Conservation (phyloP, 257 asterid genomes). For the Scutellaria barbata region DNA sequence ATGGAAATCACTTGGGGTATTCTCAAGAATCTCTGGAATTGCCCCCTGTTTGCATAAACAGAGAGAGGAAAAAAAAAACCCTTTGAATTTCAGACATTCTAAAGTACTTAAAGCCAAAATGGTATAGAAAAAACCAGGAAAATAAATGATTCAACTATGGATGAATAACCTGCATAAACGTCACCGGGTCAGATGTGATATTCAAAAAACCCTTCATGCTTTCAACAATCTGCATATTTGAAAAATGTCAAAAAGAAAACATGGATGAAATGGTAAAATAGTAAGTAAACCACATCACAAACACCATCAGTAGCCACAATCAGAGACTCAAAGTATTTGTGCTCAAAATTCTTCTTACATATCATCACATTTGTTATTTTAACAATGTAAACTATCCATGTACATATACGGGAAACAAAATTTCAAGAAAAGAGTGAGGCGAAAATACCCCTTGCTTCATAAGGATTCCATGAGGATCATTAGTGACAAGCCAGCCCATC, state of each 20-base stretch:
- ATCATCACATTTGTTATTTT: background rate
- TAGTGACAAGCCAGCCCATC: constrained; percentile 76
- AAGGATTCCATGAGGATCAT: constrained; percentile 71
- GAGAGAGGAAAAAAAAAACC: background rate
- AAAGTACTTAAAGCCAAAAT: background rate
- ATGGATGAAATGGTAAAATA: background rate
- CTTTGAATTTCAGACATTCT: background rate
- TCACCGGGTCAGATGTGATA: constrained; percentile 72
- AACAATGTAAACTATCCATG: background rate
- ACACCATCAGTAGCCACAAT: background rate
- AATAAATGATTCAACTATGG: background rate
- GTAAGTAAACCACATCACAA: constrained; percentile 1
- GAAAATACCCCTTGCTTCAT: constrained; percentile 62
- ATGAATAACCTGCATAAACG: constrained; percentile 77
- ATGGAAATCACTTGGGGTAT: constrained; percentile 66
- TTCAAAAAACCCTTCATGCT: constrained; percentile 64
- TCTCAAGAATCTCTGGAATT: constrained; percentile 56
- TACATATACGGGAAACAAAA: background rate
- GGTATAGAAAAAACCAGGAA: background rate
- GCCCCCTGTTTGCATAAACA: constrained; percentile 61
- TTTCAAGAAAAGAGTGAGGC: background rate
- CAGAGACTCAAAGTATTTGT: background rate
- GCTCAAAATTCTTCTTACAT: background rate
- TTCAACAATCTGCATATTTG: constrained; percentile 66
- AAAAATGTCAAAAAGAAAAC: constrained; percentile 18